A percentile compares a stretch with the other conserved stretches of the same genome.
phyloP scores from a whole-genome alignment of 1,284 basidiomycete genomes.

The Cryptococcus deneoformans region DNA sequence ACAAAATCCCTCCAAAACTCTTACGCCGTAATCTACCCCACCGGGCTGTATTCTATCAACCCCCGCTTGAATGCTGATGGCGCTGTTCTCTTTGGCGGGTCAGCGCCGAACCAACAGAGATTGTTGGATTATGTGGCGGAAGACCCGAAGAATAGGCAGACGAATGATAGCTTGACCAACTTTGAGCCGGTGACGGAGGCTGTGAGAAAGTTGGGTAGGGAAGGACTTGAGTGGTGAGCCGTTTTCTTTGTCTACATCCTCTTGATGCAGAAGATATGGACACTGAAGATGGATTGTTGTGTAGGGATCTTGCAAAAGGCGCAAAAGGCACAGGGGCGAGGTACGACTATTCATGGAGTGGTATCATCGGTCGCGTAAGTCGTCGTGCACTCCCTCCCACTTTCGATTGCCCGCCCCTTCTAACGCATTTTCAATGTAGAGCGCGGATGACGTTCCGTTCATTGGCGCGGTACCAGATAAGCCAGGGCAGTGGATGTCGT shows the following conservation, averaged over 20 bases:
- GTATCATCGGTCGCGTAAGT: constrained; percentile 26
- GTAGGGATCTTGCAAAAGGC: constrained; percentile 9
- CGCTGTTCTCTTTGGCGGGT: constrained; percentile 19
- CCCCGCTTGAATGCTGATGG: constrained; percentile 17
- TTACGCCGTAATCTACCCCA: constrained; percentile 17
- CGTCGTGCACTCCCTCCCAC: neutral
- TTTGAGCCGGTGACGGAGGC: constrained; percentile 25
- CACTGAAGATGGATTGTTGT: neutral
- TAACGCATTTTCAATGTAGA: constrained; percentile 15
- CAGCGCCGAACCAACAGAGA: constrained; percentile 12
- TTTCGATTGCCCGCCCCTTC: neutral
- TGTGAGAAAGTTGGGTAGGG: constrained; percentile 10
- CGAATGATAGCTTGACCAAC: constrained; percentile 21
- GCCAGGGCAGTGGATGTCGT: constrained; percentile 29
- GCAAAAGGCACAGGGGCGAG: constrained; percentile 6
- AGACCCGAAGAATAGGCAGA: constrained; percentile 8
- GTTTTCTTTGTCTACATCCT: neutral
- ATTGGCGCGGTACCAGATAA: constrained; percentile 31
- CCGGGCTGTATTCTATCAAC: constrained; percentile 19
- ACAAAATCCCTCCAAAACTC: constrained; percentile 19
- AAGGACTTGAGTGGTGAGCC: constrained; percentile 18
- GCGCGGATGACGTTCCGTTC: constrained; percentile 28
- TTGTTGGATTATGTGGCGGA: constrained; percentile 17
- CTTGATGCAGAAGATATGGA: neutral
- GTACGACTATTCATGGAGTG: constrained; percentile 28